Evolutionary conservation across 441 rosid genomes (phyloP).

Genomic region (Gossypium trilobum): DNA sequence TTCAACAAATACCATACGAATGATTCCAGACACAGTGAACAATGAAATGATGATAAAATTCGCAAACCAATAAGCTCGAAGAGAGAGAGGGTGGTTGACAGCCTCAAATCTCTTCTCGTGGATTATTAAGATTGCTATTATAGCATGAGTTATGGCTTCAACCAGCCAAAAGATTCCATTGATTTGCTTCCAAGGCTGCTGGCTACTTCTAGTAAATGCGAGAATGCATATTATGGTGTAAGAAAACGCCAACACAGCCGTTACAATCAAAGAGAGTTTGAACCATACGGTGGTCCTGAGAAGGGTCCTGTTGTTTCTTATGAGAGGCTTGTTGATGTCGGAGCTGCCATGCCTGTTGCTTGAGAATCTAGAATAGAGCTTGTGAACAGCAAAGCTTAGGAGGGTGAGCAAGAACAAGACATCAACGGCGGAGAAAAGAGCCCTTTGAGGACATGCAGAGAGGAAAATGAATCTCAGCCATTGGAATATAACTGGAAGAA

Average conservation of each 20-base stretch:
- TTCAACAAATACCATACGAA: conserved; percentile 32
- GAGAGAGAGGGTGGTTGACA: conserved; percentile 43
- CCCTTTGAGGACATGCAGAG: conserved; percentile 74
- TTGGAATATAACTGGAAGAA: conserved; percentile 36
- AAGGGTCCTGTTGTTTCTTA: conserved; percentile 26
- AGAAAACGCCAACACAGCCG: conserved; percentile 37
- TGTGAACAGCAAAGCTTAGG: conserved; percentile 37
- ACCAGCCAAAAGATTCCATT: conserved; percentile 52
- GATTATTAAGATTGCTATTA: conserved; percentile 44
- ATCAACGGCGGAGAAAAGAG: conserved; percentile 44
- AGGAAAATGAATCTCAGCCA: conserved; percentile 72
- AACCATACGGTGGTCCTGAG: conserved; percentile 36
- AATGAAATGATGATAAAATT: conserved; percentile 34
- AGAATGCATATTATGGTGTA: conserved; percentile 40
- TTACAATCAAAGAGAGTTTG: conserved; percentile 38
- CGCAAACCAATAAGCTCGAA: conserved; percentile 59
- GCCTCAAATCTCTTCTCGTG: conserved; percentile 70
- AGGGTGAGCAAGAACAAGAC: conserved; percentile 46
- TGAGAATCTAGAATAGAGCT: conserved; percentile 38
- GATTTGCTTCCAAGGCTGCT: conserved; percentile 34
- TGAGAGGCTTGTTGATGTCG: conserved; percentile 48
- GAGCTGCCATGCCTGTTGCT: conserved; percentile 18
- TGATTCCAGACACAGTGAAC: conserved; percentile 45
- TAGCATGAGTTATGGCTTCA: conserved; percentile 60
- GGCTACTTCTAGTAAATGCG: conserved; percentile 30